Base-by-base conservation (phyloP, 2,329 filamentous ascomycete genomes). In the Aspergillus sp. region DNA sequence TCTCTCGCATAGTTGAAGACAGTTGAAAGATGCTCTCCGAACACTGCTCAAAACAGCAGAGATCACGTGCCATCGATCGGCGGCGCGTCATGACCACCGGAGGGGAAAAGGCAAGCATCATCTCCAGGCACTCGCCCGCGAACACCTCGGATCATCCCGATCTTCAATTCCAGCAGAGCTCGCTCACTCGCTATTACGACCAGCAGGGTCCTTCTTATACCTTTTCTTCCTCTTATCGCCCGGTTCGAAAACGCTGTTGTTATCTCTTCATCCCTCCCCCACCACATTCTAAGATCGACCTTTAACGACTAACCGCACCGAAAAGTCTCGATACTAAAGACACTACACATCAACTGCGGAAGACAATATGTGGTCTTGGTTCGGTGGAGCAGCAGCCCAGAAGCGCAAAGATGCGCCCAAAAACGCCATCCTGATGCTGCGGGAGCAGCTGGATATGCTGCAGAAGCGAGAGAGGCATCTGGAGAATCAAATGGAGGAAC, bases 381-480 rank as follows among this genome's bases (percentile, higher is more conserved):
- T 96, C 69, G 90, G 91, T 72, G 89, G 89, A 63, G 82, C 81
- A 57, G 81, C 82, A 62, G 84, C 84, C 60, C 84, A 90, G 74
- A 88, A 89, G 79, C 84, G 85, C 74, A 95, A 94, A 76, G 89
- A 96, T 74, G 86, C 83, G 51, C 89, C 93, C 49, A 98, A 98
- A 80, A 93, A 95, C 76, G 93, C 93, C 59, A 98, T 98, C 63
- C 78, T 98, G 49, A 82, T 81, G 51, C 76, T 98, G 64, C 83
- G 93, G 60, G 81, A 85, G 63, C 91, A 96, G 75, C 79, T 97
- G 41, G 91, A 96, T 61, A 97, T 97, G 90, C 79, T 98, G 65
- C 89, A 94, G 74, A 98, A 98, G 80, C 81, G 91, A 51, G 90
- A 97, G 77, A 87, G 82, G 69, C 89, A 97, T 66, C 73, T 97